phyloP scores from a whole-genome alignment of 345 rosid species.

The Abelmoschus esculentus region DNA sequence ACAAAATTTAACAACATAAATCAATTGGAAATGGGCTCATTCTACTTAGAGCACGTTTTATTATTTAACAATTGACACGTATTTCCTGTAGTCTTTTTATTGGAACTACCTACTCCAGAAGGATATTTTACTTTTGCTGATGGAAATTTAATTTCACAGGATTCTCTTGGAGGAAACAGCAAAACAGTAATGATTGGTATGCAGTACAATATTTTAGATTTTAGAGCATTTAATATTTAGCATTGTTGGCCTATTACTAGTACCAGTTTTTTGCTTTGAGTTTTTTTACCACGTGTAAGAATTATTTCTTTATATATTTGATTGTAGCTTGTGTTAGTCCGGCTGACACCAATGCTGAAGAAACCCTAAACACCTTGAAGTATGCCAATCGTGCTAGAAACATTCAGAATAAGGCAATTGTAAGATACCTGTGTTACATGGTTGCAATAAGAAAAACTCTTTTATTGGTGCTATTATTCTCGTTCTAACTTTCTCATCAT shows the following conservation, averaged over 20 bases:
- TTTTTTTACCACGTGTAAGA: background rate
- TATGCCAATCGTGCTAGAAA: slow-evolving; percentile 98
- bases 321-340: slow-evolving; percentile 93
- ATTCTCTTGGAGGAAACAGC: slow-evolving; percentile 97
- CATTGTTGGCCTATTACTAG: background rate
- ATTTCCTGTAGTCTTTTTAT: background rate
- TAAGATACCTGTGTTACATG: slow-evolving; percentile 24
- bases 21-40: background rate
- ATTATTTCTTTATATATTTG: slow-evolving; percentile 5
- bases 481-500: background rate
- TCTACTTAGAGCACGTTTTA: background rate
- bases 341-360: slow-evolving; percentile 97
- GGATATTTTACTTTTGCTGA: background rate
- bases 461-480: background rate
- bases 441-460: slow-evolving; percentile 3
- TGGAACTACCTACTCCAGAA: too few species aligned
- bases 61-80: too few species aligned
- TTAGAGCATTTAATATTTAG: background rate
- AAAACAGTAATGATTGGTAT: slow-evolving; percentile 98
- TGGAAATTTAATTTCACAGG: slow-evolving; percentile 39
- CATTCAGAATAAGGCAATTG: slow-evolving; percentile 95
- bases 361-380: slow-evolving; percentile 87
- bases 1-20: background rate
- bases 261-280: background rate
- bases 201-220: slow-evolving; percentile 8